Conservation (phyloP, 2,329 filamentous ascomycete genomes). For the Monosporascus sp. region DNA sequence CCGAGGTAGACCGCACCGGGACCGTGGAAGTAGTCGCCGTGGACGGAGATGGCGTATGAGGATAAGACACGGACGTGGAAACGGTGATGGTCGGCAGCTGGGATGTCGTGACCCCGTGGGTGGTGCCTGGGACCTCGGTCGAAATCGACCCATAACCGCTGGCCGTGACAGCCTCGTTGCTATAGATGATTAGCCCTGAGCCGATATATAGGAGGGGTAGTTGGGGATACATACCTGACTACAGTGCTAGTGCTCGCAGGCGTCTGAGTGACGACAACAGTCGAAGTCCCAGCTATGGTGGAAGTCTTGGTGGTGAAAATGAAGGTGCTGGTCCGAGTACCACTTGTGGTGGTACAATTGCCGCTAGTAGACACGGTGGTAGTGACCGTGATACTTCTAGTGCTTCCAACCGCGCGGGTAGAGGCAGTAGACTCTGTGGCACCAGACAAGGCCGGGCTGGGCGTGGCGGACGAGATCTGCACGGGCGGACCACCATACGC, state of each 20-base stretch:
- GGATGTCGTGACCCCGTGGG: neutral
- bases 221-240: neutral
- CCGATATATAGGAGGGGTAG: neutral
- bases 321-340: neutral
- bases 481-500: neutral
- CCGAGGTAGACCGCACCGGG: too few relatives aligned
- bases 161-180: constrained; percentile 1
- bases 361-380: neutral
- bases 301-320: neutral
- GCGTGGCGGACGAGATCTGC: neutral
- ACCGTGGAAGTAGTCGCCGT: neutral
- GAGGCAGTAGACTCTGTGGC: neutral
- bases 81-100: constrained; percentile 1
- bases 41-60: neutral
- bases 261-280: neutral
- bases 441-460: neutral
- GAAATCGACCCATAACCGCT: neutral
- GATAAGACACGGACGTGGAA: constrained; percentile 4
- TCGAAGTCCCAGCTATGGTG: neutral
- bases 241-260: neutral
- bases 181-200: neutral
- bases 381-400: neutral
- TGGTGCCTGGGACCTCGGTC: neutral
- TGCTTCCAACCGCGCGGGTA: neutral
- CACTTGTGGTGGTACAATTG: neutral